Conservation (phyloP, 1,284 basidiomycete genomes). For the Mycosarcoma maydis region DNA sequence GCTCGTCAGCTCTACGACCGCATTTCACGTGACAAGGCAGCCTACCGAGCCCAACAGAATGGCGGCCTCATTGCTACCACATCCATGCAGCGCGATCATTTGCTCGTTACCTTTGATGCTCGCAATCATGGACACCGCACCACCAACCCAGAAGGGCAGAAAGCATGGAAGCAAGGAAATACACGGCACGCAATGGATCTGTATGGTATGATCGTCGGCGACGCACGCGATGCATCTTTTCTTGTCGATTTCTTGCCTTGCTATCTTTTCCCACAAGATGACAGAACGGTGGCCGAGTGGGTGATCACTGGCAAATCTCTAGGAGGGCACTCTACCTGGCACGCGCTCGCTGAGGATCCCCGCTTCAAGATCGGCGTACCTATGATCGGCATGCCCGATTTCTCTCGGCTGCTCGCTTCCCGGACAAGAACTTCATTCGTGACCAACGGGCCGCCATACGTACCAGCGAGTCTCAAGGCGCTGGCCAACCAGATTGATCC, state of each 20-base stretch:
- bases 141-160: conserved; percentile 59
- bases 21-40: conserved; percentile 29
- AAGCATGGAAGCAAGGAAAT: conserved; percentile 66
- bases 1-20: conserved; percentile 57
- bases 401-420: conserved; percentile 62
- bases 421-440: conserved; percentile 57
- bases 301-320: conserved; percentile 77
- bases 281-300: conserved; percentile 76
- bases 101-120: conserved; percentile 67
- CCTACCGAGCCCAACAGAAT: conserved; percentile 13
- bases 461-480: conserved; percentile 52
- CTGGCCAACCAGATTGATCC: conserved; percentile 59
- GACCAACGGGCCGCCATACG: conserved; percentile 55
- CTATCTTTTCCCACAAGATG: conserved; percentile 79
- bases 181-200: conserved; percentile 64
- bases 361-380: conserved; percentile 78
- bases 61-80: conserved; percentile 17
- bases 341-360: conserved; percentile 74
- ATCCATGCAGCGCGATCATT: conserved; percentile 49
- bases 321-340: conserved; percentile 82
- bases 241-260: conserved; percentile 82
- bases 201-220: conserved; percentile 71
- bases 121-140: conserved; percentile 67
- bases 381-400: conserved; percentile 80
- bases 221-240: conserved; percentile 79